These are phyloP conservation scores for Dactylellina drechsleri DNA, from an alignment of 2,329 filamentous ascomycete species.

Conservation along the genomic window DNA sequence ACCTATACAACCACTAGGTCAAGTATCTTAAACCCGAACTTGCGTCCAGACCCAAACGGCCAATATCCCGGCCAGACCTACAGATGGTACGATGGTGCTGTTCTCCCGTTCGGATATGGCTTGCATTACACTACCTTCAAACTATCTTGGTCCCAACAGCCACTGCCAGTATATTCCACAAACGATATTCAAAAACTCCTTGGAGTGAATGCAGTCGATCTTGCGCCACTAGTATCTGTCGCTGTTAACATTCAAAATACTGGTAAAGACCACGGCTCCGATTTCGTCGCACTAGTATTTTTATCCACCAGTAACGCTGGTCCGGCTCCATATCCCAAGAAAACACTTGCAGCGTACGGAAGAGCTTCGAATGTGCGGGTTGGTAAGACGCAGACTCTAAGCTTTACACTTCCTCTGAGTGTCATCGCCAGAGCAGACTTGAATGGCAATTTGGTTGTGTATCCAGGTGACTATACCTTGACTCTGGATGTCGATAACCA, in stretches of 20 bases:
- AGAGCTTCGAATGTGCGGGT: not conserved
- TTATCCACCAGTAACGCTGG: not conserved
- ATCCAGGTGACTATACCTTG: not conserved
- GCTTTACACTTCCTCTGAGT: not conserved
- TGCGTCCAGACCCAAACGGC: not conserved
- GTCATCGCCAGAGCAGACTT: not conserved
- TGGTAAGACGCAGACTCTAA: not conserved
- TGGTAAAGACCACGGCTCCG: no score
- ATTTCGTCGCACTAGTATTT: no score
- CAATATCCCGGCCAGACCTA: not conserved
- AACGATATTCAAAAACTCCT: not conserved
- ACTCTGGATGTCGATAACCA: not conserved
- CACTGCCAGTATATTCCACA: not conserved
- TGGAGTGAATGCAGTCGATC: no score
- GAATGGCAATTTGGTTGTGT: constrained; percentile 2
- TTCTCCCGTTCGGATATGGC: not conserved
- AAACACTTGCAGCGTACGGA: not conserved
- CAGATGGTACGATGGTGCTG: not conserved
- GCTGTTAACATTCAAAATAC: no score
- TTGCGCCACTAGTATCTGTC: no score
- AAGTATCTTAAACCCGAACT: not conserved
- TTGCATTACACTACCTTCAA: not conserved
- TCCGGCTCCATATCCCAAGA: not conserved
- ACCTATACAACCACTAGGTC: not conserved
- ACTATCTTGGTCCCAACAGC: not conserved